These are phyloP conservation scores for Penicillium steckii DNA, from an alignment of 495 filamentous ascomycete species.

Conservation along the genomic window DNA sequence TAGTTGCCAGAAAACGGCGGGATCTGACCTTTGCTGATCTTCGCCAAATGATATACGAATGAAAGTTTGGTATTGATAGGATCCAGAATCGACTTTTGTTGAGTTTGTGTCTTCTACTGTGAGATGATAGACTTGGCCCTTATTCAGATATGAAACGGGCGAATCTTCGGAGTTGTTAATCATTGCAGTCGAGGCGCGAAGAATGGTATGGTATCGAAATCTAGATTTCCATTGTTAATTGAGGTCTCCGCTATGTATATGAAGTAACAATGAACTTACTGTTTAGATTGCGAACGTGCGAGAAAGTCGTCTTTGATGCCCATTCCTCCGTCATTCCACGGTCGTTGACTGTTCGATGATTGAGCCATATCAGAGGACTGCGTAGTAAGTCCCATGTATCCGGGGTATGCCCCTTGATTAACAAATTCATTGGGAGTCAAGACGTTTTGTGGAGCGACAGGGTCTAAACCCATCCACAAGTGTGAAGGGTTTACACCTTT, in stretches of 20 bases:
- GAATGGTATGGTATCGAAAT: slow-evolving; percentile 2
- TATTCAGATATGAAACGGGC: slow-evolving; percentile 94
- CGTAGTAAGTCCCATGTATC: too few relatives aligned
- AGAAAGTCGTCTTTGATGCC: too few relatives aligned
- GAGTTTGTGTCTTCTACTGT: slow-evolving; percentile 66
- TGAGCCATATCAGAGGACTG: too few relatives aligned
- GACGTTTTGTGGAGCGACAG: too few relatives aligned
- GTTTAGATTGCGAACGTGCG: too few relatives aligned
- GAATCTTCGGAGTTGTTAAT: slow-evolving; percentile 41
- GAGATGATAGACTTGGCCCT: slow-evolving; percentile 88
- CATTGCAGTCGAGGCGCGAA: slow-evolving; percentile 2
- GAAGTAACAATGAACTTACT: background rate
- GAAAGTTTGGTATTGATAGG: slow-evolving; percentile 73
- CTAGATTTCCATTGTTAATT: background rate
- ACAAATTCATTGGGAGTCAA: too few relatives aligned
- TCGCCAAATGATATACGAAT: slow-evolving; percentile 94
- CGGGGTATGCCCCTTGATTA: too few relatives aligned
- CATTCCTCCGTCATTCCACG: too few relatives aligned
- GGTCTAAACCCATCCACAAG: background rate
- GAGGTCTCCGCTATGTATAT: background rate
- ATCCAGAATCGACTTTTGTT: slow-evolving; percentile 41
- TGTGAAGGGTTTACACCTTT: background rate
- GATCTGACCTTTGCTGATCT: slow-evolving; percentile 79
- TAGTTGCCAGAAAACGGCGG: slow-evolving; percentile 84
- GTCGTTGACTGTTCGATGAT: too few relatives aligned